Base-by-base conservation (phyloP, 148 eudicot genomes). In the Rhododendron ovatum region DNA sequence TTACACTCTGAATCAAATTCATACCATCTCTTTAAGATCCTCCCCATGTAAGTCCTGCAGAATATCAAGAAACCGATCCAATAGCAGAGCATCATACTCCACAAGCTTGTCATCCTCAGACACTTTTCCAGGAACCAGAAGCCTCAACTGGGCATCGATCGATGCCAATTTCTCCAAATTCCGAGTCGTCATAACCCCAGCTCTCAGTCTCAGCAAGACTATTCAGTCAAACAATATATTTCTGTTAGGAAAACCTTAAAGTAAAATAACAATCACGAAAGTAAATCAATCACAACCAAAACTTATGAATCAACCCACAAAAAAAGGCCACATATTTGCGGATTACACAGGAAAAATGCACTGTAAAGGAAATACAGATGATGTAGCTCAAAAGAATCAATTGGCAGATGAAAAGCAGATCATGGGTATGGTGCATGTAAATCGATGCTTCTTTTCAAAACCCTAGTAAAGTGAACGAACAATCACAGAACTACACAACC, bases 81-180 rank as follows among this genome's bases (percentile, higher is more conserved):
- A 73, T 61, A 94, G 84, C 88, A 94, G 86, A 65, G 98, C 95
- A 89, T 94, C 98, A 84, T 94, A 94, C 89, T 94, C 98, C 33
- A 94, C 90, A 86, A 94, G 90, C 89, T 94, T 94, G 82, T 94
- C 98, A 88, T 94, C 98, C 71, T 94, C 98, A 1, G 98, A 94
- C 1, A 94, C 93, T 87, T 93, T 94, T 2, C 87, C 89, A 28
- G 98, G 98, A n/a, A 91, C 95, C 87, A 94, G 88, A 35, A 88
- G 90, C 90, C 98, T 91, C 86, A 92, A 85, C 65, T 94, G 98
- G 1, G 98, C 95, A 79, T 94, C 98, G 77, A 94, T 93, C 28
- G 95, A 94, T 47, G 94, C 94, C 92, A 93, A 81, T 86, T 93
- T 94, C 82, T 92, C 95, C 15, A 94, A n/a, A 75, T 92, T 93